Evolutionary conservation across 495 filamentous ascomycete genomes (phyloP).

Genomic region (Penicillium coprophilum): DNA sequence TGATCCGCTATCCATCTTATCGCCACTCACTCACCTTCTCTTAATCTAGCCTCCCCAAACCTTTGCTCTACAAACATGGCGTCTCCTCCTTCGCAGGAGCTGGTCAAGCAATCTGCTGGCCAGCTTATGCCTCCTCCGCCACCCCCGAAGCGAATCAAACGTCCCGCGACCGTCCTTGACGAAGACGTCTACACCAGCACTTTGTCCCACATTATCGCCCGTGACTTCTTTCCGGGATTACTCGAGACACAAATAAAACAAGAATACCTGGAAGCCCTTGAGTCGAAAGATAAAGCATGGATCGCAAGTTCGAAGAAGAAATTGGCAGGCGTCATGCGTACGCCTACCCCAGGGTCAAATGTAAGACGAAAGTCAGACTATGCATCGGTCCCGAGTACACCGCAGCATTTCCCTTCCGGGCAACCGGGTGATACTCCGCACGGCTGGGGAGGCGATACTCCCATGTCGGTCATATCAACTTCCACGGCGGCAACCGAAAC

Average conservation of each 20-base stretch:
- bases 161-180: slow-evolving; percentile 83
- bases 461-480: slow-evolving; percentile 56
- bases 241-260: slow-evolving; percentile 81
- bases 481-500: slow-evolving; percentile 27
- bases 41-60: not conserved
- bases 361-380: slow-evolving; percentile 35
- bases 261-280: slow-evolving; percentile 88
- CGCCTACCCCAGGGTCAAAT: slow-evolving; percentile 58
- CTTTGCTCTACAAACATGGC: slow-evolving; percentile 16
- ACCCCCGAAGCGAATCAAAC: slow-evolving; percentile 86
- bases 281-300: slow-evolving; percentile 81
- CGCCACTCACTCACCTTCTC: slow-evolving; percentile 1
- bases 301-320: slow-evolving; percentile 74
- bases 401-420: slow-evolving; percentile 39
- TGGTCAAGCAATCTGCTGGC: slow-evolving; percentile 54
- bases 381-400: slow-evolving; percentile 24
- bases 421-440: slow-evolving; percentile 51
- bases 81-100: slow-evolving; percentile 30
- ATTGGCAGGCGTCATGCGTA: slow-evolving; percentile 74
- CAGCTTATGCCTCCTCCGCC: slow-evolving; percentile 91
- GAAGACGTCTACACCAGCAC: slow-evolving; percentile 92
- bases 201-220: slow-evolving; percentile 89
- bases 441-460: slow-evolving; percentile 63
- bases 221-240: slow-evolving; percentile 95
- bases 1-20: slow-evolving; percentile 13